Evolutionary conservation across 1,139 yeast species (phyloP), one percentile per base, ranked within the genome.

Genomic region (Geotrichum armillariae): DNA sequence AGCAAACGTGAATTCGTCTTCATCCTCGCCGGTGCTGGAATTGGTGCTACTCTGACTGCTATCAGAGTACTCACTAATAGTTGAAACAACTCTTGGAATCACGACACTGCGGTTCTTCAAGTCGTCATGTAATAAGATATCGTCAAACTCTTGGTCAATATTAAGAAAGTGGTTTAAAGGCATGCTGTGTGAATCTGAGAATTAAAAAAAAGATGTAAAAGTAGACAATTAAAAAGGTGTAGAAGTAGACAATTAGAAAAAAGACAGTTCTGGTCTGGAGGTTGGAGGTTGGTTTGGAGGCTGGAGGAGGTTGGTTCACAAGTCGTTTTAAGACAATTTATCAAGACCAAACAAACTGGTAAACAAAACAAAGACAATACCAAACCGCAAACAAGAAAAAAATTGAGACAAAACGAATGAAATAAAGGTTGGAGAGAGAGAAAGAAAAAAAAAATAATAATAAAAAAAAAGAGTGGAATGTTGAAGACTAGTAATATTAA

Each of bases 81-180:
- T 38, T 6, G 52, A 55, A 50, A 31, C 53, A 57, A 20, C 56
- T 37, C 29, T 31, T 16, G 21, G 48, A 44, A 27, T 4, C 12
- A 21, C 16, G 20, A 27, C 14, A 8, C 36, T 31, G 16, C 12
- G 32, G 16, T 25, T 18, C 20, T 44, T 29, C 11, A 37, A 8
- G 17, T 34, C 29, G 32, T 46, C 47, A 12, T 44, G 51, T 41
- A 62, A 54, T 8, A 61, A 56, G 41, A 62, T 60, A 41, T 62
- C 65, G 45, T 62, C 65, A 53, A 62, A 62, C 47, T 62, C 65
- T 34, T 55, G 61, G 1, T 53, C 55, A 41, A 59, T 38, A 6
- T 22, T 33, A 16, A 32, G 20, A 21, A 38, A 38, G 11, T 32
- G 34, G 34, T 8, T 31, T 31, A 5, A 8, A 31, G 16, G 34